Conservation (phyloP, 2,329 filamentous ascomycete genomes). For the Fusarium burgessii region DNA sequence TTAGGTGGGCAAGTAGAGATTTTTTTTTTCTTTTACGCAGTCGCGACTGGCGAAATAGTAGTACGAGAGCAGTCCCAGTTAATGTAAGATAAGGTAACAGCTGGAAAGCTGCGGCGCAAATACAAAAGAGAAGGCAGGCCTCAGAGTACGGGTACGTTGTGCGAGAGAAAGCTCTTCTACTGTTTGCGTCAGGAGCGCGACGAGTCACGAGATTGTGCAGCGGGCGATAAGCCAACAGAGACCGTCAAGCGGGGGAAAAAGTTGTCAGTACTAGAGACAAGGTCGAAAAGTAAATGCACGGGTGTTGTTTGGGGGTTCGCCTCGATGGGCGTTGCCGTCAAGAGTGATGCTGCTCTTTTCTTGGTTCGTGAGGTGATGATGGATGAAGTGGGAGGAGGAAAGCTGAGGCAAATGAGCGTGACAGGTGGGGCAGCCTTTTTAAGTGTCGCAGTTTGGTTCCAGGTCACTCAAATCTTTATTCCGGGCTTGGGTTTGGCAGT, state of each 20-base stretch:
- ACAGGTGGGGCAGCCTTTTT: slow-evolving; percentile 41
- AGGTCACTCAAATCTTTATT: slow-evolving; percentile 8
- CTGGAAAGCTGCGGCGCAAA: slow-evolving; percentile 34
- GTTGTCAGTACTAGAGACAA: slow-evolving; percentile 36
- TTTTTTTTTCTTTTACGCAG: slow-evolving; percentile 44
- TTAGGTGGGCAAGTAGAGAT: slow-evolving; percentile 18
- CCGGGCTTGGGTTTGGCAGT: slow-evolving; percentile 8
- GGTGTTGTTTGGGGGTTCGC: slow-evolving; percentile 15
- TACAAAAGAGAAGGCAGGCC: slow-evolving; percentile 44
- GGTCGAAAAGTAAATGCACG: slow-evolving; percentile 24
- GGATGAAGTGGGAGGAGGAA: slow-evolving; percentile 29
- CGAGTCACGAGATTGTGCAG: slow-evolving; percentile 45
- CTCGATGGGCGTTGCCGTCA: slow-evolving; percentile 34
- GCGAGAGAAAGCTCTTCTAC: slow-evolving; percentile 46
- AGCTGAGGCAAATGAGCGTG: slow-evolving; percentile 25
- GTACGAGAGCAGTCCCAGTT: slow-evolving; percentile 41
- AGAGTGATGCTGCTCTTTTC: slow-evolving; percentile 17
- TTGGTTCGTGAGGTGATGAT: slow-evolving; percentile 38
- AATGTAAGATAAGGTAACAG: slow-evolving; percentile 10
- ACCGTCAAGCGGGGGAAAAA: slow-evolving; percentile 22
- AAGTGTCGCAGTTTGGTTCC: slow-evolving; percentile 23
- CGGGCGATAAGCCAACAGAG: slow-evolving; percentile 20
- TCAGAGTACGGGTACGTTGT: slow-evolving; percentile 46
- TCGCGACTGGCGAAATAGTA: slow-evolving; percentile 40
- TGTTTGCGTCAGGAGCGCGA: slow-evolving; percentile 45